Conservation (phyloP, 2,329 filamentous ascomycete species). For the Hypoxylon sp. region DNA sequence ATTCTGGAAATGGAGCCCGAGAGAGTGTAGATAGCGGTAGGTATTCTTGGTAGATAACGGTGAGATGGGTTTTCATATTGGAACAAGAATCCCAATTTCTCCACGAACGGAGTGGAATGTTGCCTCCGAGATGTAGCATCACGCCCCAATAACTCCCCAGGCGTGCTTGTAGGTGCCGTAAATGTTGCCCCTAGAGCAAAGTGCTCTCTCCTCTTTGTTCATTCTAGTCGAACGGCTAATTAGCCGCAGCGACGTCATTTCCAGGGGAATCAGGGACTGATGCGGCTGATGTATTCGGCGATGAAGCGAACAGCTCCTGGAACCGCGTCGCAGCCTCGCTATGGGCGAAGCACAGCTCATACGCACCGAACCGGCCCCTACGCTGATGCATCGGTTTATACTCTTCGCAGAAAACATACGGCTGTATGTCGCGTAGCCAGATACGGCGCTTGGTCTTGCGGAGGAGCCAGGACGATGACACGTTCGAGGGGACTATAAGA, state of each 20-base stretch:
- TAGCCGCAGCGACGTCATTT: conserved; percentile 4
- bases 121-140: not conserved
- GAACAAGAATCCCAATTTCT: not conserved
- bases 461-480: conserved; percentile 62
- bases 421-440: conserved; percentile 66
- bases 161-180: not conserved
- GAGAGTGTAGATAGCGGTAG: conserved; percentile 1
- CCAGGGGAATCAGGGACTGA: conserved; percentile 33
- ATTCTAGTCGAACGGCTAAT: not conserved
- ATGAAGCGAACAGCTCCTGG: conserved; percentile 57
- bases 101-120: not conserved
- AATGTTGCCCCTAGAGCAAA: not conserved
- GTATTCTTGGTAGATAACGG: not conserved
- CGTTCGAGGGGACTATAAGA: conserved; percentile 64
- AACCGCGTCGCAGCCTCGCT: conserved; percentile 56
- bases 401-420: conserved; percentile 70
- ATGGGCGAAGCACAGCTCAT: conserved; percentile 64
- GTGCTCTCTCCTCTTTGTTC: not conserved
- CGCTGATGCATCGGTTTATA: conserved; percentile 68
- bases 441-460: conserved; percentile 62
- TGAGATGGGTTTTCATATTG: not conserved
- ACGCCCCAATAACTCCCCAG: not conserved
- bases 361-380: conserved; percentile 61
- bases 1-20: not conserved
- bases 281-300: conserved; percentile 43